These are phyloP conservation scores for Boechera divaricarpa DNA, from an alignment of 345 rosid species.

Conservation along the genomic window DNA sequence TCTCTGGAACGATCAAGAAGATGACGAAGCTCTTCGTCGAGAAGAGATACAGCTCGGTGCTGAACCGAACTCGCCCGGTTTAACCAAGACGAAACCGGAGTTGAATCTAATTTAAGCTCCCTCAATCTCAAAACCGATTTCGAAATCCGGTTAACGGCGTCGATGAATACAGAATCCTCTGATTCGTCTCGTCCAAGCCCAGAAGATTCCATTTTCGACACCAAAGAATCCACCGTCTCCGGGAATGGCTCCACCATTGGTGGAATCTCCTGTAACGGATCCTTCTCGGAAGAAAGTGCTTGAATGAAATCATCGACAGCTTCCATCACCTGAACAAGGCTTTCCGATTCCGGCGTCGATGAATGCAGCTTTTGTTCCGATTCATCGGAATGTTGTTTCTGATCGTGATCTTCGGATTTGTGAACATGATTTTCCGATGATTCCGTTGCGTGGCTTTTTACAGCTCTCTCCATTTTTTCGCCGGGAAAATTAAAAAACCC, in stretches of 20 bases:
- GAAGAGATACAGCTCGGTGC: slow-evolving; percentile 61
- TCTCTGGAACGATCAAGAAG: slow-evolving; percentile 53
- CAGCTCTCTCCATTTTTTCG: slow-evolving; percentile 45
- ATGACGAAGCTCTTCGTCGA: slow-evolving; percentile 71
- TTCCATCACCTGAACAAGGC: slow-evolving; percentile 37
- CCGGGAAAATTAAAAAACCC: slow-evolving; percentile 44
- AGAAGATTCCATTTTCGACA: slow-evolving; percentile 48
- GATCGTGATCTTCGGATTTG: slow-evolving; percentile 29
- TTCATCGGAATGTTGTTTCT: slow-evolving; percentile 19
- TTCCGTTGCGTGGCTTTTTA: slow-evolving; percentile 33
- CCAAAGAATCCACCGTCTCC: slow-evolving; percentile 53
- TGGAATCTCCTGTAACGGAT: slow-evolving; percentile 46
- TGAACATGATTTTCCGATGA: slow-evolving; percentile 6
- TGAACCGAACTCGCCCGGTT: slow-evolving; percentile 57
- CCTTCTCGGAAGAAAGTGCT: slow-evolving; percentile 36
- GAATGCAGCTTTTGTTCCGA: slow-evolving; percentile 12
- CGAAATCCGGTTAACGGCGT: slow-evolving; percentile 51
- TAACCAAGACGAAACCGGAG: slow-evolving; percentile 37
- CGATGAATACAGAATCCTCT: slow-evolving; percentile 51
- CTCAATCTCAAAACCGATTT: slow-evolving; percentile 45
- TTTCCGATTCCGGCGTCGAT: background rate
- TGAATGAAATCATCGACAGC: slow-evolving; percentile 58
- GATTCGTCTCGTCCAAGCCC: slow-evolving; percentile 50
- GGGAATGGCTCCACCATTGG: slow-evolving; percentile 50
- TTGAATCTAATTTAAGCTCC: slow-evolving; percentile 43